Evolutionary conservation across 1,284 basidiomycete genomes (phyloP), one percentile per base, ranked within the genome.

Genomic region (Ustilago xerochloae): DNA sequence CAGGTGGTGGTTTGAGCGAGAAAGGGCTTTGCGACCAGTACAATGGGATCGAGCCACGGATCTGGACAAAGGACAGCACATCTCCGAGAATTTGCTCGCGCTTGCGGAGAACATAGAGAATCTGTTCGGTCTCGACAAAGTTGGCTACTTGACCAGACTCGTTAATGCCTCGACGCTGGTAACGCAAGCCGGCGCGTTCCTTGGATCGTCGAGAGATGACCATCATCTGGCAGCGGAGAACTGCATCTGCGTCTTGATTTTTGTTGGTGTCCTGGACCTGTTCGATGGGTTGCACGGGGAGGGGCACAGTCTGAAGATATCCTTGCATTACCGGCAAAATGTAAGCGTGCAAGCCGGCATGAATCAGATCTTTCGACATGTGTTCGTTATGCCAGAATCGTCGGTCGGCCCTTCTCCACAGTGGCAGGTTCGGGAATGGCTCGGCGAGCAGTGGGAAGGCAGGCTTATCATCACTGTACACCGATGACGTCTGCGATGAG

Each of bases 21-120:
- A 95, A 93, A 22, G 93, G 93, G 85, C 95, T 94, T 83, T 99
- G 96, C 82, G 98, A 94, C 96, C 96, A 99, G 83, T 97, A 99
- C 58, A 98, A 52, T 0, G 81, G 81, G 24, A 81, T 93, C 74
- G 92, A 94, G 57, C 97, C 96, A 71, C 96, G 90, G 45, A 96
- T 89, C 88, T 99, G 95, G 47, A 91, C 90, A 84, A 93, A 97
- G 80, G 93, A 94, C 81, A 90, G 91, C 66, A 93, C 89, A 61
- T 91, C 90, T 61, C 92, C 91, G 10, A 91, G 90, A 47, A 24
- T 16, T 33, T 16, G 3, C 43, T 24, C 1, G 47, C 22, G 58
- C 4, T 24, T 28, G 39, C 60, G 69, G 0, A 72, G 49, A n/a
- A 72, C 56, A 30, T 60, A 75, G 80, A 98, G 89, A 45, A 97